phyloP scores from a whole-genome alignment of 768 basidiomycete species.

The Phanerochaete sordida region DNA sequence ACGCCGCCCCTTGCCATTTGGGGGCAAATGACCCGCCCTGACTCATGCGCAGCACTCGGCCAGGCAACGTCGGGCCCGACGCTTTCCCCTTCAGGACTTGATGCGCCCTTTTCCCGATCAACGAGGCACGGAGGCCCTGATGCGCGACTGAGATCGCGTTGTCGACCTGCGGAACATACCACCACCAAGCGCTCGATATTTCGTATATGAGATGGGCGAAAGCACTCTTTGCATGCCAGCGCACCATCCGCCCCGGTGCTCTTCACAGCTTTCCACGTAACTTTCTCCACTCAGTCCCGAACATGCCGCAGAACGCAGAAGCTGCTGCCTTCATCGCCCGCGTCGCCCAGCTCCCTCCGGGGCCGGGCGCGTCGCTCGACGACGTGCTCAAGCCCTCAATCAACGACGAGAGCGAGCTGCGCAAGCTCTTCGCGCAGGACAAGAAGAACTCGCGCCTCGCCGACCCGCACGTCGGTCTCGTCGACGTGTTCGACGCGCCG shows the following conservation, averaged over 20 bases:
- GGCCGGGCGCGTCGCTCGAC: conserved; percentile 20
- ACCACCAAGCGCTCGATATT: neutral
- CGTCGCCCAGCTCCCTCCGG: conserved; percentile 20
- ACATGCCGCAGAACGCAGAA: conserved; percentile 27
- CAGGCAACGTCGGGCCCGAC: neutral
- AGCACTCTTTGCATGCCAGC: neutral
- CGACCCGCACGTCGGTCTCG: conserved; percentile 53
- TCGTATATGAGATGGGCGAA: neutral
- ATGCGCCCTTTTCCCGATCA: neutral
- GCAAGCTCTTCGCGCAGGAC: conserved; percentile 54
- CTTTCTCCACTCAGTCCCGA: neutral
- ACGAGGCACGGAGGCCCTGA: neutral
- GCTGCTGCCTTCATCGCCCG: conserved; percentile 25
- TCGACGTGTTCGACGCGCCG: conserved; percentile 55
- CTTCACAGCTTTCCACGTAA: neutral
- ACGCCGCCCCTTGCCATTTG: neutral
- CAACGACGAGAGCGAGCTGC: conserved; percentile 52
- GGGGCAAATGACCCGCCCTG: neutral
- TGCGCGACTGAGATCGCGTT: neutral
- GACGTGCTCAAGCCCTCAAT: conserved; percentile 53
- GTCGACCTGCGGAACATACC: neutral
- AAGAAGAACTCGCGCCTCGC: conserved; percentile 39
- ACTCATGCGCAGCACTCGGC: neutral
- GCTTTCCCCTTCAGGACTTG: neutral
- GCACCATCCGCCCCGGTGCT: neutral